Evolutionary conservation across 495 filamentous ascomycete genomes (phyloP), one percentile per base, ranked within the genome.

Genomic region (Trichoderma orchidacearum): DNA sequence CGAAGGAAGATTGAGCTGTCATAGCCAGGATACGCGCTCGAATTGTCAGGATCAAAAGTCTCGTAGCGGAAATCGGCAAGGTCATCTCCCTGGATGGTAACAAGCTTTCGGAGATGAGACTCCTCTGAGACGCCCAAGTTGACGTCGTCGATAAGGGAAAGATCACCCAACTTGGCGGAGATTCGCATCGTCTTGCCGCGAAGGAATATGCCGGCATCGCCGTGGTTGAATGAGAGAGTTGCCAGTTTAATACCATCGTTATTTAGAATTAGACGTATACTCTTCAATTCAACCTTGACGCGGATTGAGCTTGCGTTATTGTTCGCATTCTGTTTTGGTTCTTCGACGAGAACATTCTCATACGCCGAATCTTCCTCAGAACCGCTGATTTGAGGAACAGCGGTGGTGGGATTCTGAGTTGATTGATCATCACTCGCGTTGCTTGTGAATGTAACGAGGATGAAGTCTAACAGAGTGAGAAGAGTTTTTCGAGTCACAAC

Each of bases 21-120:
- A 66, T 96, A 96, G n/a, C 93, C 93, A 13, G 93, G 93, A 61
- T 96, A 96, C 11, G 72, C 72, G 13, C 84, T 74, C 15, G 64
- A 59, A 38, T 80, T 82, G 13, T 82, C 77, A 0, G 86, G 65
- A 69, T 98, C 91, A 59, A 93, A 96, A 0, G 94, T 97, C 70
- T 98, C 87, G 63, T 97, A 98, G 28, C 85, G 85, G 72, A 98
- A 98, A 66, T 98, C 91, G n/a, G 91, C 93, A 28, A 98, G 83
- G 61, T 98, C 88, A 51, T 96, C 83, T 12, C 93, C 93, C 70
- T 97, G 85, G 53, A 98, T 97, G 0, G 89, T 91, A 35, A 98
- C 76, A 13, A 98, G 80, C 58, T 93, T 86, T 23, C 93, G 84
- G 17, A 98, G 76, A 60, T 85, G 80, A 7, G 92, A 96, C 18